These are phyloP conservation scores for Pseudovirgaria hyperparasitica DNA, from an alignment of 2,329 filamentous ascomycete species.

Conservation along the genomic window DNA sequence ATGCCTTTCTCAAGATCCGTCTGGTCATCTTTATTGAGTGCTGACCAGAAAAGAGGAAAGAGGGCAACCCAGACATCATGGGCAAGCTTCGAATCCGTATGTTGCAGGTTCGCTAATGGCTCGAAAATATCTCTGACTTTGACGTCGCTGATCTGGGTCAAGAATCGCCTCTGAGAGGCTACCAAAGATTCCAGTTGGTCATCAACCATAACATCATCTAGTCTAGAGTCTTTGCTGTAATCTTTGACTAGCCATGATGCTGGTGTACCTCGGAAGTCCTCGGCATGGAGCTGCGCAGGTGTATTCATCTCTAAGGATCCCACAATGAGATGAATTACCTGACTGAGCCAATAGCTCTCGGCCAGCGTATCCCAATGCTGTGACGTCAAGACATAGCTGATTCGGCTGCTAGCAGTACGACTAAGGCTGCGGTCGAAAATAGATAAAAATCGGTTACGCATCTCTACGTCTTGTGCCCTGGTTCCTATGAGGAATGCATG, in stretches of 20 bases:
- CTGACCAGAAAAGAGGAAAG: slow-evolving; percentile 91
- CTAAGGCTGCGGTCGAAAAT: slow-evolving; percentile 94
- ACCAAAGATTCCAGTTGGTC: slow-evolving; percentile 73
- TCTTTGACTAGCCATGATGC: slow-evolving; percentile 60
- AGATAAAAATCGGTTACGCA: slow-evolving; percentile 91
- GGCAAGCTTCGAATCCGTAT: slow-evolving; percentile 68
- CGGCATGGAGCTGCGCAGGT: slow-evolving; percentile 62
- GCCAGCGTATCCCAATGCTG: slow-evolving; percentile 96
- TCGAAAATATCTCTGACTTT: slow-evolving; percentile 82
- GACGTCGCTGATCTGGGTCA: slow-evolving; percentile 70
- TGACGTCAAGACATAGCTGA: slow-evolving; percentile 77
- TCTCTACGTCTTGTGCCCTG: slow-evolving; percentile 82
- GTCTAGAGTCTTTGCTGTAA: slow-evolving; percentile 57
- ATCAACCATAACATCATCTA: slow-evolving; percentile 58
- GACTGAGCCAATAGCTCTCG: slow-evolving; percentile 93
- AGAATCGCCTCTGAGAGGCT: slow-evolving; percentile 67
- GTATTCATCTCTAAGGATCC: slow-evolving; percentile 79
- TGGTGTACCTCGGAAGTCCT: slow-evolving; percentile 72
- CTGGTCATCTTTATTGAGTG: slow-evolving; percentile 74
- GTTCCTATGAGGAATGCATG: slow-evolving; percentile 96
- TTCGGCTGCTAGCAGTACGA: slow-evolving; percentile 76
- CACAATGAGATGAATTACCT: slow-evolving; percentile 85
- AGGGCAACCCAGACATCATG: slow-evolving; percentile 83
- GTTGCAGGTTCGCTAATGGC: slow-evolving; percentile 82
- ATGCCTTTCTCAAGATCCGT: slow-evolving; percentile 82